Conservation (phyloP, 1,284 basidiomycete genomes). For the Inonotus hispidus region DNA sequence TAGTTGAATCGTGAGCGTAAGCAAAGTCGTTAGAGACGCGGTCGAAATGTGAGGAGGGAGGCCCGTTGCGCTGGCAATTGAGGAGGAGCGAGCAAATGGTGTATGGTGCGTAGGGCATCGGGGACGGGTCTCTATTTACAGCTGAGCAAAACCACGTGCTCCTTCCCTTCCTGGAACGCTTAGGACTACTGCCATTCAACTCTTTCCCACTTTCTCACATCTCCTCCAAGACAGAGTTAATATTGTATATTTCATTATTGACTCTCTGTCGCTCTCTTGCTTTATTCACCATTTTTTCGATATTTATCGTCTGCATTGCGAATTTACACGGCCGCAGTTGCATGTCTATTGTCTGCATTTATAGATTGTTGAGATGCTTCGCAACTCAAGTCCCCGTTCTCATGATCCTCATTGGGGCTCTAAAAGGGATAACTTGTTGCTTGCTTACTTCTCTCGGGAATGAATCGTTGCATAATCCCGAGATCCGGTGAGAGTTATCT, state of each 20-base stretch:
- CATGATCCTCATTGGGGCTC: neutral
- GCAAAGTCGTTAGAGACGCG: conserved; percentile 16
- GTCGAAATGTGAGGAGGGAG: neutral
- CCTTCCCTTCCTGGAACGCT: conserved; percentile 12
- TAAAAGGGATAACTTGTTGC: neutral
- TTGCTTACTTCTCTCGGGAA: neutral
- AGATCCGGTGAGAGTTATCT: neutral
- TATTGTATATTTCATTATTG: neutral
- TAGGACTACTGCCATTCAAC: neutral
- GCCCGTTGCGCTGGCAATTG: conserved; percentile 16
- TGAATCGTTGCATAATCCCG: neutral
- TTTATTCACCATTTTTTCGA: neutral
- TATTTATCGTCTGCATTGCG: neutral
- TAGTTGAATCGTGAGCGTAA: conserved; percentile 14
- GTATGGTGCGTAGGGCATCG: neutral
- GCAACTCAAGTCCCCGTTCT: neutral
- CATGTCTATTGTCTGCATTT: neutral
- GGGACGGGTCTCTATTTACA: neutral
- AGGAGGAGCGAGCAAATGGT: conserved; percentile 1
- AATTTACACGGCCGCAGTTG: neutral
- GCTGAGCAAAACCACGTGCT: neutral
- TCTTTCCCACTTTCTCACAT: neutral
- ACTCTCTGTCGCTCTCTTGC: neutral
- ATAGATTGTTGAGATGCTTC: neutral
- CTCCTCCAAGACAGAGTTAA: neutral